Evolutionary conservation across 805 yeast species (phyloP).

Genomic region (Kodamaea leandrae): DNA sequence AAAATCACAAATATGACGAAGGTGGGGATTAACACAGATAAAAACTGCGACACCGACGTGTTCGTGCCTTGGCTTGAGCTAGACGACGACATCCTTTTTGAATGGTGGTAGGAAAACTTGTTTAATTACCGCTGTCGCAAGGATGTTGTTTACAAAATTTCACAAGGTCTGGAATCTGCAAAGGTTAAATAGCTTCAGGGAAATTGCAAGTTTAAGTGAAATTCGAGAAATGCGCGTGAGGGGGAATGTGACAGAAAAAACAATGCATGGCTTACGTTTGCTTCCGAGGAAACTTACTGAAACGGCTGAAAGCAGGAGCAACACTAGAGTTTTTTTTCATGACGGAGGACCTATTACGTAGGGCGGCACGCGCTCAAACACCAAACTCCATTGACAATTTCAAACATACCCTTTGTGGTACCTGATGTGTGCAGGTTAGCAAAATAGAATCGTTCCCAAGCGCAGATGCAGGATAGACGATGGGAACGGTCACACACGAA

Average conservation of each 20-base stretch:
- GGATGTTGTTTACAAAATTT: no score
- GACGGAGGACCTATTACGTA: no score
- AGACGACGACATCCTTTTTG: conserved; percentile 8
- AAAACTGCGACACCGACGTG: conserved; percentile 49
- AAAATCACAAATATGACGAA: conserved; percentile 42
- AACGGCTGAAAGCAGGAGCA: background rate
- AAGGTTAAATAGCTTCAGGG: background rate
- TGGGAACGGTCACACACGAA: no score
- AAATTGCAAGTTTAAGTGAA: background rate
- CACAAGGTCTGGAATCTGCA: no score
- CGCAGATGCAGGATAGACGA: no score
- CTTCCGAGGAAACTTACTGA: background rate
- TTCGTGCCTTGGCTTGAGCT: conserved; percentile 7
- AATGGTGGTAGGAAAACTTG: no score
- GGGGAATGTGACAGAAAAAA: background rate
- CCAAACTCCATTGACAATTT: no score
- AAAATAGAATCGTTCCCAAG: no score
- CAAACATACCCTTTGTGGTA: no score
- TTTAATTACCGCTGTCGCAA: no score
- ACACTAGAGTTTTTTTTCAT: background rate
- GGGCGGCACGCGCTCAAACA: no score
- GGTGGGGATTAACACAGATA: conserved; percentile 47
- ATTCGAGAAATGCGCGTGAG: background rate
- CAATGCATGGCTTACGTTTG: background rate
- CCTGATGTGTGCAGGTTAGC: no score